Conservation (phyloP, 2,329 filamentous ascomycete genomes). For the Cordyceps pruinosa region DNA sequence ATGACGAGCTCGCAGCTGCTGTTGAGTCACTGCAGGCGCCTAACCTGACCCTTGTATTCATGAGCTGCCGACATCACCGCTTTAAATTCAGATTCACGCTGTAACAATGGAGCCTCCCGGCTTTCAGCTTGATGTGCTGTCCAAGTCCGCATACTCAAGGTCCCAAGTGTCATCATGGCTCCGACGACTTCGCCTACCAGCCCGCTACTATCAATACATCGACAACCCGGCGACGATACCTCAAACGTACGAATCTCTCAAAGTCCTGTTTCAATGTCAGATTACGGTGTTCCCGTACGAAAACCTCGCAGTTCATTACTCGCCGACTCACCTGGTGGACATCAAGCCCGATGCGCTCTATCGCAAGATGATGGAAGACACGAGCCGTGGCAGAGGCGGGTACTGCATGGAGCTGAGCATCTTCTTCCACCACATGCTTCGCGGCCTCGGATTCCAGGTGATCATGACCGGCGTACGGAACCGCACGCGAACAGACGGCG, state of each 20-base stretch:
- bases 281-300: constrained; percentile 43
- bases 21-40: too few relatives aligned
- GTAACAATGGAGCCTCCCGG: not conserved
- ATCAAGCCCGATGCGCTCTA: constrained; percentile 42
- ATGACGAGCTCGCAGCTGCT: not conserved
- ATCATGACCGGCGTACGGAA: constrained; percentile 51
- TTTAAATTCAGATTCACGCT: not conserved
- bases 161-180: not conserved
- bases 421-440: constrained; percentile 47
- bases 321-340: constrained; percentile 28
- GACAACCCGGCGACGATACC: not conserved
- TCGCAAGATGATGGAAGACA: constrained; percentile 37
- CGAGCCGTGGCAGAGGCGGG: constrained; percentile 40
- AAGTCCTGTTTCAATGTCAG: not conserved
- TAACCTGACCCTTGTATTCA: too few relatives aligned
- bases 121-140: not conserved
- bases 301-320: constrained; percentile 50
- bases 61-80: not conserved
- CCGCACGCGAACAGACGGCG: constrained; percentile 31
- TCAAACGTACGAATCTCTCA: not conserved
- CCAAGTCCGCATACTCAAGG: not conserved
- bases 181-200: not conserved
- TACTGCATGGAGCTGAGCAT: constrained; percentile 56
- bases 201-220: not conserved
- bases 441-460: constrained; percentile 42